Percentiles rank a stretch among this genome's conserved stretches.
These are phyloP conservation scores for Penicillium subrubescens DNA, from an alignment of 495 filamentous ascomycete genomes.

Conservation along the genomic window DNA sequence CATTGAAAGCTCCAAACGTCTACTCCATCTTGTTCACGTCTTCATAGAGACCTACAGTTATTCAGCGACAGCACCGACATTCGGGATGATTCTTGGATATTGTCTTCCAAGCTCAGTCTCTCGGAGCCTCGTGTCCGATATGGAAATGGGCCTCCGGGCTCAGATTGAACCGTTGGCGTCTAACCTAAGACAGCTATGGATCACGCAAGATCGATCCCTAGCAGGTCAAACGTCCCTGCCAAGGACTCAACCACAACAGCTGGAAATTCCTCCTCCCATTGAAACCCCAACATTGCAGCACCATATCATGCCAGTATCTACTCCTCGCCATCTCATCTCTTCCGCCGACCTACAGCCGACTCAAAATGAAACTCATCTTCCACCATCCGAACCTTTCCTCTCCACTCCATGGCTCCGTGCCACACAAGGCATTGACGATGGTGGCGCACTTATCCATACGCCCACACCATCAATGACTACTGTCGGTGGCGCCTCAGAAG, in stretches of 20 bases:
- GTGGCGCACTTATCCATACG: constrained; percentile 31
- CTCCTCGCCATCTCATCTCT: constrained; percentile 16
- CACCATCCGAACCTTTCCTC: constrained; percentile 30
- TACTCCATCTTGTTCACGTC: constrained; percentile 35
- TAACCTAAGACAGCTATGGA: constrained; percentile 40
- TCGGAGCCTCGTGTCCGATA: constrained; percentile 21
- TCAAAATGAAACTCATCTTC: constrained; percentile 8
- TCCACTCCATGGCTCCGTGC: constrained; percentile 37
- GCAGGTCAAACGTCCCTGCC: constrained; percentile 2
- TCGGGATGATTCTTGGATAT: constrained; percentile 38
- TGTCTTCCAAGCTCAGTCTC: constrained; percentile 20
- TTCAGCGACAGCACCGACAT: constrained; percentile 38
- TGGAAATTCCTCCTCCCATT: constrained; percentile 2
- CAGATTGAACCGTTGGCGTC: constrained; percentile 36
- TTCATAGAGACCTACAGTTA: constrained; percentile 46
- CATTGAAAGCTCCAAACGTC: constrained; percentile 36
- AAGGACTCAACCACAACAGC: constrained; percentile 16
- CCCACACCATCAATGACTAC: constrained; percentile 39
- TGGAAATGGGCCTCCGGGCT: constrained; percentile 34
- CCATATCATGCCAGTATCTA: constrained; percentile 4
- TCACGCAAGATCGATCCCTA: constrained; percentile 13
- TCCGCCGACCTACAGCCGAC: constrained; percentile 6
- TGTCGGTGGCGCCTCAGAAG: constrained; percentile 24
- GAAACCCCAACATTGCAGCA: constrained; percentile 13
- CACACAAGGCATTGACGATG: constrained; percentile 34